These are phyloP conservation scores for Astragalus membranaceus DNA, from an alignment of 306 rosid species.

Conservation along the genomic window DNA sequence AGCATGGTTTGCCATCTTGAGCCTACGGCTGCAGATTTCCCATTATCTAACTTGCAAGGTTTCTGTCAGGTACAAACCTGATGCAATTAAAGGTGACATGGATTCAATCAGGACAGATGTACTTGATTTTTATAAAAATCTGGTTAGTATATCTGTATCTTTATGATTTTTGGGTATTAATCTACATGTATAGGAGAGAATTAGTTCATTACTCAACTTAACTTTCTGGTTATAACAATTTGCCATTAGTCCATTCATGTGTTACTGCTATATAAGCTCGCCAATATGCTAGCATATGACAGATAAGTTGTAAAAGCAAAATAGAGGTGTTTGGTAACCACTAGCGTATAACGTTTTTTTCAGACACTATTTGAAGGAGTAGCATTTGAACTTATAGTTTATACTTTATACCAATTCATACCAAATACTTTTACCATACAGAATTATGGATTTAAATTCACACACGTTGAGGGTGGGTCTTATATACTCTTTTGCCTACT, in stretches of 20 bases:
- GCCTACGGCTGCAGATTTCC: not conserved
- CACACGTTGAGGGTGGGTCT: not conserved
- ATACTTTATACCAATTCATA: no score
- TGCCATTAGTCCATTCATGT: not conserved
- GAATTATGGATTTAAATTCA: no score
- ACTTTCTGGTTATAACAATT: slow-evolving; percentile 14
- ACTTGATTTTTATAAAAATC: slow-evolving; percentile 51
- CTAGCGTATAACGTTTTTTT: no score
- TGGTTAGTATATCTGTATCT: slow-evolving; percentile 33
- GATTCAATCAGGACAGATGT: slow-evolving; percentile 82
- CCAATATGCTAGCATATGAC: no score
- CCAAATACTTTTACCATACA: no score
- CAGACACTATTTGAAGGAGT: no score
- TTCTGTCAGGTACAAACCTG: slow-evolving; percentile 74
- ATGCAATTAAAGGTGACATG: slow-evolving; percentile 90
- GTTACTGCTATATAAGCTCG: not conserved
- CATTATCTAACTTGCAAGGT: slow-evolving; percentile 9
- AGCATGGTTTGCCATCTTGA: slow-evolving; percentile 7
- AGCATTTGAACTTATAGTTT: no score
- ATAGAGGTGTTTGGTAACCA: no score
- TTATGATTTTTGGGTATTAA: not conserved
- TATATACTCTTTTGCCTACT: slow-evolving; percentile 24
- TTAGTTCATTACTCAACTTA: not conserved
- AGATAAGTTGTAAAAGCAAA: no score
- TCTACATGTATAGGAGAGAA: not conserved